Conservation (phyloP, 208 protist species). For the Trypanosoma avium region DNA sequence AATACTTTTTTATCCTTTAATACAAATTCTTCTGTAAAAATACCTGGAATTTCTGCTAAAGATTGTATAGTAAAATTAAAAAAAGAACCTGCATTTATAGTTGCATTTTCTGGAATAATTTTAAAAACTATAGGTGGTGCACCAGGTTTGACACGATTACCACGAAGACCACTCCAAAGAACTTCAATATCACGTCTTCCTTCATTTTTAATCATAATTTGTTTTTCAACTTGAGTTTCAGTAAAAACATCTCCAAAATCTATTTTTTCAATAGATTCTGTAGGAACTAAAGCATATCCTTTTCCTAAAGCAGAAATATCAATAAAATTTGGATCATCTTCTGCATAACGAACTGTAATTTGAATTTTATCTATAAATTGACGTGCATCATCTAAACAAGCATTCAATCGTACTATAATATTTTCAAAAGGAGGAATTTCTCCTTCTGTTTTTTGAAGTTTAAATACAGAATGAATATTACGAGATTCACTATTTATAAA, state of each 20-base stretch:
- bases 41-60: constrained; percentile 40
- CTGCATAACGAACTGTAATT: constrained; percentile 54
- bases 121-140: constrained; percentile 71
- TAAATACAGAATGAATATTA: constrained; percentile 10
- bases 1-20: constrained; percentile 82
- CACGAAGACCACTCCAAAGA: constrained; percentile 82
- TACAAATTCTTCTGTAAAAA: constrained; percentile 73
- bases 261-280: constrained; percentile 40
- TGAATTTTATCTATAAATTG: constrained; percentile 80
- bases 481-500: constrained; percentile 11
- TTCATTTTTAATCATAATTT: constrained; percentile 86
- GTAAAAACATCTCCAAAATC: constrained; percentile 94
- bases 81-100: constrained; percentile 54
- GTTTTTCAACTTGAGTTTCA: constrained; percentile 37
- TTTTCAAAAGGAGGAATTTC: constrained; percentile 66
- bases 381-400: constrained; percentile 88
- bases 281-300: constrained; percentile 89
- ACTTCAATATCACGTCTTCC: constrained; percentile 88
- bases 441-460: constrained; percentile 41
- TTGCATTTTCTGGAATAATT: constrained; percentile 73
- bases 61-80: constrained; percentile 73
- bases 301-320: constrained; percentile 78
- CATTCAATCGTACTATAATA: constrained; percentile 55
- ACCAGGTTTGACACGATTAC: constrained; percentile 65
- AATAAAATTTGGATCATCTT: constrained; percentile 42